A percentile compares a stretch with the other conserved stretches of the same genome.
Evolutionary conservation across 108 stramenopile genomes (phyloP).

Genomic region (Cyclotella sp.): DNA sequence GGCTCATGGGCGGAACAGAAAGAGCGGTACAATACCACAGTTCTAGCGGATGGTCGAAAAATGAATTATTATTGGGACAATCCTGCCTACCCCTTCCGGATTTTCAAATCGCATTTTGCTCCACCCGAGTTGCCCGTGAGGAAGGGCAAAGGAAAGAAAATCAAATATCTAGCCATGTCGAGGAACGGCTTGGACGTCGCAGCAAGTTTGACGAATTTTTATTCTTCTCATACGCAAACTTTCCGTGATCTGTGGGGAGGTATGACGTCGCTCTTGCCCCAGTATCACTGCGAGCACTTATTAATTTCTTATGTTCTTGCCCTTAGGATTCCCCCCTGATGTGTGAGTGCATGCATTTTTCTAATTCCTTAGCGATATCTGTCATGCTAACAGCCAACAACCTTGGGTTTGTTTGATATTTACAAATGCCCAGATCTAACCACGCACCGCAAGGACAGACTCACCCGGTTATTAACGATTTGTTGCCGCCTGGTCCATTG

Average conservation of each 20-base stretch:
- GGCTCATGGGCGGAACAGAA: constrained; percentile 48
- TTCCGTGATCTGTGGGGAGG: constrained; percentile 57
- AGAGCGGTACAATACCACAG: constrained; percentile 51
- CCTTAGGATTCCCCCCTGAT: constrained; percentile 49
- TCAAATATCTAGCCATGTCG: constrained; percentile 56
- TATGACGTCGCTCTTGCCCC: too few species aligned
- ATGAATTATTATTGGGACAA: constrained; percentile 55
- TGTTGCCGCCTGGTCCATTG: constrained; percentile 43
- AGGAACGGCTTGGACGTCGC: constrained; percentile 56
- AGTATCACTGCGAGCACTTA: background rate
- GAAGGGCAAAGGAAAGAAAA: constrained; percentile 40
- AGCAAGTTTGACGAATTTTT: constrained; percentile 42
- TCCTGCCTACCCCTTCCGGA: constrained; percentile 53
- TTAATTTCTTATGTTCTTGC: background rate
- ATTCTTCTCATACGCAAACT: constrained; percentile 33
- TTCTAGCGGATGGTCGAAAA: constrained; percentile 33
- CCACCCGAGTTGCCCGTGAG: constrained; percentile 45
- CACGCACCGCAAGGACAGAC: constrained; percentile 21
- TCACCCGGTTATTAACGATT: constrained; percentile 31
- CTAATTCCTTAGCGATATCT: too few species aligned
- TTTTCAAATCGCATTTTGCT: constrained; percentile 55
- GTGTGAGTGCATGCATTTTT: constrained; percentile 2
- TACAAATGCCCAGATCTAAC: background rate
- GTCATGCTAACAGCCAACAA: too few species aligned
- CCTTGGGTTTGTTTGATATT: too few species aligned